Base-by-base conservation (phyloP, 495 filamentous ascomycete genomes). In the Acidiella bohemica region DNA sequence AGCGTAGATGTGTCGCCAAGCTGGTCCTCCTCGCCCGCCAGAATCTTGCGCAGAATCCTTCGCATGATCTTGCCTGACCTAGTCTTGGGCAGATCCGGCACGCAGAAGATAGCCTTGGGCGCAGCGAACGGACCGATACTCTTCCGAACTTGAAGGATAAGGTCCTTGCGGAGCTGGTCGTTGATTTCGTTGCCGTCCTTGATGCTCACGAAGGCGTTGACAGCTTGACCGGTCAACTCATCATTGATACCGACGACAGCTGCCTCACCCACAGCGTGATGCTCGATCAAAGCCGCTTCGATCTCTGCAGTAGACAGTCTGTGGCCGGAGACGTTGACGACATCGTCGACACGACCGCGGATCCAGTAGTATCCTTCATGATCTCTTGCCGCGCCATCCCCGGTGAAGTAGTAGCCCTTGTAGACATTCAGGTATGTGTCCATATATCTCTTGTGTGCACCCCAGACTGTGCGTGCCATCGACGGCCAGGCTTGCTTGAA, bases 311-410 rank as follows among this genome's bases (percentile, higher is more conserved):
- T 99, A 10, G 88, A 95, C 31, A 99, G 70, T 59, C 90, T 77
- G 58, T 99, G 92, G 22, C 90, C 90, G 45, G 79, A 86, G 36
- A 99, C 90, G 59, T 96, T 99, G 56, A 99, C 88, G 41, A 96
- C 90, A 53, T 99, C 90, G 56, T 99, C 90, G 21, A 96, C 90
- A 65, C 90, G 84, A 34, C 90, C 92, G 42, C 92, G 86, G 62
- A 99, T 96, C 92, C 92, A 96, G 73, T 96, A 96, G 68, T 96
- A 96, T 36, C 90, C 90, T 50, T 99, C 92, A 63, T 94, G 84
- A 59, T 99, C 90, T 54, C 92, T 81, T 47, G 82, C 92, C 42
- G 92, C 90, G 51, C 92, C 92, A 60, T 99, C 90, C 47, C 90
- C 90, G 18, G 92, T 99, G 72, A 96, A 97, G 64, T 97, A 97